phyloP scores from a whole-genome alignment of 139 green algal species.

The Chlamydomonas incerta region DNA sequence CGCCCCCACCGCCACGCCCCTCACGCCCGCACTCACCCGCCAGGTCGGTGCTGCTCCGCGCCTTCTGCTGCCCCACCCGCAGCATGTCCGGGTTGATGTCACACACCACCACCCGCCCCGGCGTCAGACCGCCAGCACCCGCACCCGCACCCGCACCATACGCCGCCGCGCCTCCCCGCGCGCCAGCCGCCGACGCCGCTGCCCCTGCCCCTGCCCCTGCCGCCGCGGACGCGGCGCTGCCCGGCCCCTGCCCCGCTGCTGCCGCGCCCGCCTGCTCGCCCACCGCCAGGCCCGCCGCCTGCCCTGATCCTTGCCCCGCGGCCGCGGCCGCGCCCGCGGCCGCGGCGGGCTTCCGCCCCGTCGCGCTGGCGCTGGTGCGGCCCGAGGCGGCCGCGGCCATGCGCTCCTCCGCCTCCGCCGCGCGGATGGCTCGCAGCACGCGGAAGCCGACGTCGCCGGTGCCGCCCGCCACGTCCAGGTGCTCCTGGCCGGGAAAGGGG shows the following conservation, averaged over 20 bases:
- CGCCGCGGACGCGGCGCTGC: not conserved
- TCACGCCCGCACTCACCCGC: too few relatives aligned
- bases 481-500: slow-evolving; percentile 88
- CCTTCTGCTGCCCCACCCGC: slow-evolving; percentile 80
- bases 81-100: slow-evolving; percentile 99
- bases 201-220: not conserved
- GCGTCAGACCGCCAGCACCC: not conserved
- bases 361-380: not conserved
- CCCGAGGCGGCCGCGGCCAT: slow-evolving; percentile 4
- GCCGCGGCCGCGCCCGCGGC: too few relatives aligned
- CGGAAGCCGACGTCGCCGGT: slow-evolving; percentile 95
- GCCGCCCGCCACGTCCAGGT: slow-evolving; percentile 97
- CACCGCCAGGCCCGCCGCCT: not conserved
- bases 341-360: not conserved
- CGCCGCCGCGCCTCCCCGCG: slow-evolving; percentile 14
- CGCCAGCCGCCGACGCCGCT: slow-evolving; percentile 1
- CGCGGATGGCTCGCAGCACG: slow-evolving; percentile 74
- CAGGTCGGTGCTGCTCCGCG: slow-evolving; percentile 45
- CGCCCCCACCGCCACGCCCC: too few relatives aligned
- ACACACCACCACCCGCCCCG: slow-evolving; percentile 75
- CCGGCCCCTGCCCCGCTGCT: slow-evolving; percentile 2
- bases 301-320: not conserved
- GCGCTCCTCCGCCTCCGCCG: slow-evolving; percentile 54
- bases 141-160: not conserved
- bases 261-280: not conserved